Base-by-base conservation (phyloP, 768 basidiomycete species). In the Lactifluus hygrophoroides region DNA sequence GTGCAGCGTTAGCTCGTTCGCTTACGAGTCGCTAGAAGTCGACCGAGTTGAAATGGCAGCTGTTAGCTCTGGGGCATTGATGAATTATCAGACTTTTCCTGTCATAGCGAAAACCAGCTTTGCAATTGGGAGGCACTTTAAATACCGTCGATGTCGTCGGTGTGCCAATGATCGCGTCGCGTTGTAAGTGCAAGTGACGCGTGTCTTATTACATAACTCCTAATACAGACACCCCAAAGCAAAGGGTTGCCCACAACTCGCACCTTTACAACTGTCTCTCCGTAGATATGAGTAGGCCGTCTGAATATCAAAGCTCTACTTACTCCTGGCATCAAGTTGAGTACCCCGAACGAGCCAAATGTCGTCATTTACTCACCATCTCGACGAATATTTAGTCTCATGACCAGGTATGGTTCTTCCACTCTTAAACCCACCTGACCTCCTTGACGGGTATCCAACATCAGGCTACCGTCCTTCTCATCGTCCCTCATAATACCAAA, bases 321-420 rank as follows among this genome's bases (percentile, higher is more conserved):
- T 91, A 91, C 66, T 88, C 89, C 63, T 91, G 89, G 89, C 90
- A 91, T 71, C 89, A 91, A 81, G 89, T 89, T 66, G 61, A 79
- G 70, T 51, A 17, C 30, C 53, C 7, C 8, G 44, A 57, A 17
- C 51, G 5, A 32, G 44, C 49, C 16, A 50, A 34, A 7, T 17
- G 16, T 30, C 30, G 7, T 27, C 54, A 35, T 42, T 62, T 43
- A 46, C 34, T 56, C 55, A 53, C 46, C 40, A 40, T 63, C 38
- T 28, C 25, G 40, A 8, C 23, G 43, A 21, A 46, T 61, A 54
- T 56, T 14, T 49, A 91, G 89, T 90, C 89, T 62, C 89, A 91
- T 79, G 89, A 91, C 78, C 89, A 91, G 82, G 89, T 84, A 75
- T 62, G 60, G 65, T 47, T 13, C 47, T 19, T 54, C 42, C 6